A percentile compares a stretch with the other conserved stretches of the same genome.
phyloP scores from a whole-genome alignment of 73 alveolate species.

The Loxodes magnus region DNA sequence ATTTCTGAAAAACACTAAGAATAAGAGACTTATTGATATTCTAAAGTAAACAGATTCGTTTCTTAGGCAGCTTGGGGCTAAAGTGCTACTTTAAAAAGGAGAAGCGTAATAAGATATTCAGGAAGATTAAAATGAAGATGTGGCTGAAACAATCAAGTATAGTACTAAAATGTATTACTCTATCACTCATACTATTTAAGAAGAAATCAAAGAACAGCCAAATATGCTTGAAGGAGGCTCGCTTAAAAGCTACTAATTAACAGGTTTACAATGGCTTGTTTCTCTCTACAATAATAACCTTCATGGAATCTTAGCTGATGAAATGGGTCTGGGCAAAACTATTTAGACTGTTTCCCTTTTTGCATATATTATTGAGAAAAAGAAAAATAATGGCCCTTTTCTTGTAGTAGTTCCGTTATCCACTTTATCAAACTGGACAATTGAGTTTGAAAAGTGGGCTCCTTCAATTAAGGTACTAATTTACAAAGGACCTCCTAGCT shows the following conservation, averaged over 20 bases:
- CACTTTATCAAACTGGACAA: conserved; percentile 93
- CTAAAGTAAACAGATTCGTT: conserved; percentile 90
- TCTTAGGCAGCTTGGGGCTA: conserved; percentile 85
- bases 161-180: conserved; percentile 73
- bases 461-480: conserved; percentile 84
- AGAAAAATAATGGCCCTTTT: conserved; percentile 92
- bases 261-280: conserved; percentile 93
- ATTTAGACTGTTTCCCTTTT: conserved; percentile 87
- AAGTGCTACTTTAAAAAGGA: conserved; percentile 80
- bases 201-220: conserved; percentile 78
- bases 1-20: conserved; percentile 76
- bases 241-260: conserved; percentile 62
- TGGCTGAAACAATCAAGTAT: conserved; percentile 30
- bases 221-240: conserved; percentile 76
- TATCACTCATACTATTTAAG: conserved; percentile 87
- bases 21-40: conserved; percentile 81
- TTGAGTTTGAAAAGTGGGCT: conserved; percentile 96
- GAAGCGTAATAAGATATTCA: conserved; percentile 32
- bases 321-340: conserved; percentile 99
- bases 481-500: conserved; percentile 82
- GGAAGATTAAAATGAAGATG: conserved; percentile 41
- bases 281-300: conserved; percentile 86
- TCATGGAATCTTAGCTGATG: conserved; percentile 97
- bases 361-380: conserved; percentile 78
- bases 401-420: conserved; percentile 94